Base-by-base conservation (phyloP, 2,329 filamentous ascomycete genomes). In the Colletotrichum musae region DNA sequence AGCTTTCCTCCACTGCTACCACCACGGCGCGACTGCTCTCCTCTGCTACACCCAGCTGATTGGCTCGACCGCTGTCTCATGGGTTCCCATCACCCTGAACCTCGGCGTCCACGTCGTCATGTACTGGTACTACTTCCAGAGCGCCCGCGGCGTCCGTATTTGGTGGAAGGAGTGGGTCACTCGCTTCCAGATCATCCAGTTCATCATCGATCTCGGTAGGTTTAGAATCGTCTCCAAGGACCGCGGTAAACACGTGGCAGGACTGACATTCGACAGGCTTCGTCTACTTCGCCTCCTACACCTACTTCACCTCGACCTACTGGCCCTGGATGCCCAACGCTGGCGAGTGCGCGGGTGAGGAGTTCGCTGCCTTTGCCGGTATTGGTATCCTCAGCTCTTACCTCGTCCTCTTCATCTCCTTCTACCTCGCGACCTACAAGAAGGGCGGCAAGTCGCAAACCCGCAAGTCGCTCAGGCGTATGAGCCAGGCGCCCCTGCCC, bases 121-220 rank as follows among this genome's bases (percentile, higher is more conserved):
- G 95, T 98, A 98, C 92, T 98, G 95, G 95, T 98, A 98, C 91
- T 98, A 98, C 90, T 98, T 98, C 92, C 95, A 98, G 88, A 95
- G 94, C 79, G 95, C 95, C 64, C 94, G 95, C 75, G 96, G 96
- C 75, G 90, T 98, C 82, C 92, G 92, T 78, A 96, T 98, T 84
- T 98, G 95, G 95, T 98, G 95, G 95, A 98, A 98, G 92, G 94
- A 98, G 85, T 98, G 95, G 92, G 97, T 98, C 80, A 98, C 95
- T 76, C 93, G 95, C 79, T 92, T 98, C 79, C 95, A 98, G 85
- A 98, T 98, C 82, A 90, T 93, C 77, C 95, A 98, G 82, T 98
- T 98, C 85, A 89, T 98, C 80, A 95, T 98, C 81, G 95, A 98
- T 83, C 92, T 98, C 71, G 94, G 93, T 95, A 89, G 79, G 92